These are phyloP conservation scores for Passiflora organensis DNA, from an alignment of 345 rosid genomes.

Conservation along the genomic window DNA sequence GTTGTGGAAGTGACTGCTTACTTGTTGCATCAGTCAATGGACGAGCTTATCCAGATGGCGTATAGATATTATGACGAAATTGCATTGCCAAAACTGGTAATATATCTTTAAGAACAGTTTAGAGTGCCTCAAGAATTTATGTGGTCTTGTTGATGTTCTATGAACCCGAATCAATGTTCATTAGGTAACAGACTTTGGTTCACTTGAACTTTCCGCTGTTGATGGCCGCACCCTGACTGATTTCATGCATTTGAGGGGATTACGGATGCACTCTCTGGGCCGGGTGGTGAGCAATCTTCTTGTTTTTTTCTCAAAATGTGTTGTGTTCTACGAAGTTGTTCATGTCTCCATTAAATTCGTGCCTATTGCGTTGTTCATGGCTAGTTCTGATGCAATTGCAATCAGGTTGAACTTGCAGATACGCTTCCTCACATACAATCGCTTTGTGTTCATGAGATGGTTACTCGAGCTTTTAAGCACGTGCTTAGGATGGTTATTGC, in stretches of 20 bases:
- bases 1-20: constrained; percentile 12
- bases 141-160: not conserved
- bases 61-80: constrained; percentile 70
- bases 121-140: not conserved
- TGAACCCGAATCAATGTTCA: constrained; percentile 13
- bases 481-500: constrained; percentile 83
- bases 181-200: constrained; percentile 97
- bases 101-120: constrained; percentile 8
- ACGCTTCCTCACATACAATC: constrained; percentile 95
- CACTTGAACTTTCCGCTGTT: constrained; percentile 96
- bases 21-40: constrained; percentile 51
- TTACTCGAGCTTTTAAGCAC: constrained; percentile 92
- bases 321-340: too few relatives aligned
- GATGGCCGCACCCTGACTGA: constrained; percentile 97
- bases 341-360: too few relatives aligned
- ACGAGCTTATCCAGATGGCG: constrained; percentile 81
- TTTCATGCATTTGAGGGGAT: constrained; percentile 97
- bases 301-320: not conserved
- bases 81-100: constrained; percentile 93
- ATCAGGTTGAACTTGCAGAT: constrained; percentile 88
- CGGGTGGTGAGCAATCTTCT: constrained; percentile 58
- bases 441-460: constrained; percentile 92
- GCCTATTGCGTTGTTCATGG: too few relatives aligned
- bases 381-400: constrained; percentile 14
- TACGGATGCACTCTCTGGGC: constrained; percentile 87